Percentiles rank a stretch among this genome's conserved stretches.
Conservation (phyloP, 2,329 filamentous ascomycete species). For the Aspergillus piperis region DNA sequence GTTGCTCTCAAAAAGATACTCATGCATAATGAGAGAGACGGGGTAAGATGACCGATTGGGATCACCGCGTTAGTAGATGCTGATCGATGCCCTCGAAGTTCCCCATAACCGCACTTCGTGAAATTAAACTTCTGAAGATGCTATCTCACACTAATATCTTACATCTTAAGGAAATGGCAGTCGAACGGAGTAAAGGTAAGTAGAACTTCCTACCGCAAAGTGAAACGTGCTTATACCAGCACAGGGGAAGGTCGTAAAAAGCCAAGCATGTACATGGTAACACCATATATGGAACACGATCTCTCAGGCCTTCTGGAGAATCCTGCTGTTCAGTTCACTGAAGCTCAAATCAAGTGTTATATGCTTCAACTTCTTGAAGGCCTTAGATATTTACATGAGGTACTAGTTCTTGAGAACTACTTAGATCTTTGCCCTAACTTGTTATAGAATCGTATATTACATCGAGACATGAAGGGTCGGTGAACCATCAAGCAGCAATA, state of each 20-base stretch:
- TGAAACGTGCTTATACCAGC: conserved; percentile 21
- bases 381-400: conserved; percentile 82
- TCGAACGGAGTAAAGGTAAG: conserved; percentile 70
- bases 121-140: conserved; percentile 96
- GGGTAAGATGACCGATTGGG: conserved; percentile 53
- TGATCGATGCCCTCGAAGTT: conserved; percentile 56
- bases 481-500: background rate
- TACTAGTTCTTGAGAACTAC: conserved; percentile 28
- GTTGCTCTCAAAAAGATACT: conserved; percentile 97
- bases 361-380: conserved; percentile 91
- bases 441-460: conserved; percentile 71
- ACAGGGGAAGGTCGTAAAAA: conserved; percentile 73
- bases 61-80: conserved; percentile 15
- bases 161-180: conserved; percentile 90
- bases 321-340: conserved; percentile 80
- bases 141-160: conserved; percentile 89
- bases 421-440: conserved; percentile 17
- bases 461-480: conserved; percentile 87
- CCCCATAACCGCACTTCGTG: conserved; percentile 94
- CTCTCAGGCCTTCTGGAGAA: conserved; percentile 97
- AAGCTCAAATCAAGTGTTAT: conserved; percentile 96
- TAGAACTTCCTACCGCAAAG: conserved; percentile 14
- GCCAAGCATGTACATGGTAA: conserved; percentile 95
- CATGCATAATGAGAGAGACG: conserved; percentile 99
- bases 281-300: conserved; percentile 98